Evolutionary conservation across 768 basidiomycete species (phyloP), one percentile per base, ranked within the genome.

Genomic region (Collybia sordida): DNA sequence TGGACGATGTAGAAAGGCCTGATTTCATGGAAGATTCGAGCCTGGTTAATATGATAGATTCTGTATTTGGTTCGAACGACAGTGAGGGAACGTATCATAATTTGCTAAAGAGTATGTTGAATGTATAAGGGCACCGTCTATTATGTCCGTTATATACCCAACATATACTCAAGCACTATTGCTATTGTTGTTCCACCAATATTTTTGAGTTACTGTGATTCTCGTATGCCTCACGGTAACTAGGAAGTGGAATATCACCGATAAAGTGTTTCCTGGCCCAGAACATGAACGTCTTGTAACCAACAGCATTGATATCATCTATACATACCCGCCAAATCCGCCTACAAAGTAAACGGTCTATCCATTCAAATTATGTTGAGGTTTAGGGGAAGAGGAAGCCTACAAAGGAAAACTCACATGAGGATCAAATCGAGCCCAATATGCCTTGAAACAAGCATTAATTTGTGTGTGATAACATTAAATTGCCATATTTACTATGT

Each of bases 351-450:
- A 80, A 17, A 81, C 63, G 25, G 65, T 68, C 79, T 79, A 58
- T n/a, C 22, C 22, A 22, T 19, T 41, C 5, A 31, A 27, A n/a
- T 24, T 52, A 43, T 14, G 25, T 38, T 14, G 3, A 39, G 17
- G 36, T 42, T 34, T n/a, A n/a, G n/a, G n/a, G n/a, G 42, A 14
- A 21, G 23, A 40, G 40, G 24, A 12, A 12, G 9, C 31, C 21
- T 8, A 43, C 18, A 31, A 3, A 37, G 31, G 19, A 21, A 22
- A 17, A 64, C 77, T 60, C 55, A 79, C 79, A 48, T 75, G 71
- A 21, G 78, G 78, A 57, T 81, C 78, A 59, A 80, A 80, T 15
- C 75, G 66, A 42, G 79, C 78, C 80, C 80, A 81, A 52, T 77
- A 78, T 11, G 77, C 70, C 78, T 79, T 23, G 31, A 21, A 46